These are phyloP conservation scores for Arthroderma sp. DNA, from an alignment of 2,329 filamentous ascomycete genomes.

Conservation along the genomic window DNA sequence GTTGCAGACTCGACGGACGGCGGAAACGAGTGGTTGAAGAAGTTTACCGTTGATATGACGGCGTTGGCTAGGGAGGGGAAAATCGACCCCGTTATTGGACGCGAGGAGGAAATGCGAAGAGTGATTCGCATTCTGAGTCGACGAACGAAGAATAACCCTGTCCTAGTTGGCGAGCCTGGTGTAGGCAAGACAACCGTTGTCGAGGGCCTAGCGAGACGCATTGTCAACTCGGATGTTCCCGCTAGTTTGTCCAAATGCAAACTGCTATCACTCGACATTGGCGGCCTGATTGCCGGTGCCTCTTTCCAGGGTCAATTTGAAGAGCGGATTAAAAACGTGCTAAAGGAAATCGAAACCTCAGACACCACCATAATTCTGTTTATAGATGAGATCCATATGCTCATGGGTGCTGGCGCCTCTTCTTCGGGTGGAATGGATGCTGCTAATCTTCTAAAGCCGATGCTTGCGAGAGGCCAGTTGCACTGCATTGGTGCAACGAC, in stretches of 20 bases:
- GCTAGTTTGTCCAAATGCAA: slow-evolving; percentile 91
- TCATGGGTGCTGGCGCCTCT: slow-evolving; percentile 92
- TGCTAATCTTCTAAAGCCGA: slow-evolving; percentile 92
- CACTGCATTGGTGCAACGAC: slow-evolving; percentile 98
- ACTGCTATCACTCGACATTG: slow-evolving; percentile 87
- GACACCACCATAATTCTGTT: slow-evolving; percentile 97
- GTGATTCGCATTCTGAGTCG: slow-evolving; percentile 85
- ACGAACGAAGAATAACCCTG: slow-evolving; percentile 96
- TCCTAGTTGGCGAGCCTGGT: slow-evolving; percentile 94
- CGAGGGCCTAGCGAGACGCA: slow-evolving; percentile 86
- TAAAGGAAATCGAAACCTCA: slow-evolving; percentile 90
- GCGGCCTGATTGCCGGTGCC: slow-evolving; percentile 87
- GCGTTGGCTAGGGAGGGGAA: slow-evolving; percentile 92
- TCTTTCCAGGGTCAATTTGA: slow-evolving; percentile 99
- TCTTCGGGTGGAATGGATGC: slow-evolving; percentile 98
- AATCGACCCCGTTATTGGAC: slow-evolving; percentile 91
- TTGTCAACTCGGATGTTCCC: slow-evolving; percentile 92
- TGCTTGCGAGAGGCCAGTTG: slow-evolving; percentile 90
- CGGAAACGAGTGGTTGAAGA: slow-evolving; percentile 90
- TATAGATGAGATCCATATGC: slow-evolving; percentile 94
- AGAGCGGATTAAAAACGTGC: slow-evolving; percentile 96
- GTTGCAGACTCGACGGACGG: slow-evolving; percentile 73
- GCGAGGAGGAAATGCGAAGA: slow-evolving; percentile 88
- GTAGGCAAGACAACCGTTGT: slow-evolving; percentile 98
- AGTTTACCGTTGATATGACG: slow-evolving; percentile 99